These are phyloP conservation scores for Mrakia blollopis DNA, from an alignment of 768 basidiomycete species.

Conservation along the genomic window DNA sequence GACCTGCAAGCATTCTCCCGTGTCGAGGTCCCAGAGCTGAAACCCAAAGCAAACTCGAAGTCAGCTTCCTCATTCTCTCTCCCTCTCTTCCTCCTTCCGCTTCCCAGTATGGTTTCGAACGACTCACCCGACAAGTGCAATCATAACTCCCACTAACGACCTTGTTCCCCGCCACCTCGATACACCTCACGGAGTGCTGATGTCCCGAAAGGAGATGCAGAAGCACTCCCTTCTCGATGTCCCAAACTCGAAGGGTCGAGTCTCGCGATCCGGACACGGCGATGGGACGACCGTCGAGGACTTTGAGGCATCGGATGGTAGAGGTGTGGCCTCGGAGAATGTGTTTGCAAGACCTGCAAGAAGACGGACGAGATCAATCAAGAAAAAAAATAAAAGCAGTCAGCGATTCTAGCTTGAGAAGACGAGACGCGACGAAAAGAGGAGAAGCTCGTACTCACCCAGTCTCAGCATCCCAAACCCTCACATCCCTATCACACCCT, in stretches of 20 bases:
- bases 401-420: neutral
- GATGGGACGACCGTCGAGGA: conserved; percentile 77
- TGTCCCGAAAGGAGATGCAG: conserved; percentile 67
- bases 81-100: too few relatives aligned
- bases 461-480: conserved; percentile 83
- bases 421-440: neutral
- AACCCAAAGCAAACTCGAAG: neutral
- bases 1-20: conserved; percentile 76
- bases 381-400: too few relatives aligned
- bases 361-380: neutral
- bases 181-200: conserved; percentile 70
- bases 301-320: conserved; percentile 84
- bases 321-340: conserved; percentile 76
- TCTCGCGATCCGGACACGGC: conserved; percentile 90
- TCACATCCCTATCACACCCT: conserved; percentile 85
- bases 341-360: conserved; percentile 61
- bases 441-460: conserved; percentile 54
- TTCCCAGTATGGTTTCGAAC: conserved; percentile 34
- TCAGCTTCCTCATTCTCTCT: too few relatives aligned
- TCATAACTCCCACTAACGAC: conserved; percentile 95
- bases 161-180: conserved; percentile 77
- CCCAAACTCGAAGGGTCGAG: conserved; percentile 81
- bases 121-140: conserved; percentile 66
- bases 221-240: conserved; percentile 66
- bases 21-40: conserved; percentile 85